Evolutionary conservation across 805 yeast species (phyloP).

Genomic region (Jamesozyma piceae): DNA sequence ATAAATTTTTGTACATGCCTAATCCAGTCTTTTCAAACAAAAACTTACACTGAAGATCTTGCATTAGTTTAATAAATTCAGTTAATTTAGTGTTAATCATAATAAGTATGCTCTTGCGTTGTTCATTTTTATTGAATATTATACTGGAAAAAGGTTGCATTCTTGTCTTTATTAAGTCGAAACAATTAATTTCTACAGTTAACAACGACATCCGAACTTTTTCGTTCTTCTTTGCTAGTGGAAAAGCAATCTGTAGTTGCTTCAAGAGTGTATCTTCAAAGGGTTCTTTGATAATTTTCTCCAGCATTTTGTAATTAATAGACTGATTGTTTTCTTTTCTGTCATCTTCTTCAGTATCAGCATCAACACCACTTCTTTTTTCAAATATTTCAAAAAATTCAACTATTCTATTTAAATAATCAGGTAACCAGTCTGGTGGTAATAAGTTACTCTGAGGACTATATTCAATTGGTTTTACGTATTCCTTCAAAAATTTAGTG

Average conservation of each 20-base stretch:
- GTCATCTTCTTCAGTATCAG: constrained; percentile 15
- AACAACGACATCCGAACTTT: constrained; percentile 19
- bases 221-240: constrained; percentile 22
- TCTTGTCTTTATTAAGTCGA: constrained; percentile 52
- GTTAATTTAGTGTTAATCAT: constrained; percentile 31
- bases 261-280: constrained; percentile 21
- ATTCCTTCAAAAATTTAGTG: constrained; percentile 18
- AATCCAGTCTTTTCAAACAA: constrained; percentile 46
- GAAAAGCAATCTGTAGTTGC: constrained; percentile 26
- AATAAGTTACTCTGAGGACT: constrained; percentile 38
- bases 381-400: constrained; percentile 53
- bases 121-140: constrained; percentile 29
- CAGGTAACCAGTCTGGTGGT: constrained; percentile 77
- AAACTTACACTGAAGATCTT: constrained; percentile 37
- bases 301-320: constrained; percentile 34
- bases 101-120: constrained; percentile 10
- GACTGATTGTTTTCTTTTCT: constrained; percentile 3
- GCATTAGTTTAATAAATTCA: constrained; percentile 25
- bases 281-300: constrained; percentile 37
- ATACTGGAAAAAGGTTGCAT: constrained; percentile 31
- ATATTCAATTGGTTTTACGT: constrained; percentile 12
- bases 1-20: constrained; percentile 49
- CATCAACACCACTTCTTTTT: constrained; percentile 12
- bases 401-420: constrained; percentile 39
- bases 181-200: constrained; percentile 46